A percentile compares a stretch with the other conserved stretches of the same genome.
Conservation (phyloP, 2,329 filamentous ascomycete genomes). For the Colletotrichum sp. region DNA sequence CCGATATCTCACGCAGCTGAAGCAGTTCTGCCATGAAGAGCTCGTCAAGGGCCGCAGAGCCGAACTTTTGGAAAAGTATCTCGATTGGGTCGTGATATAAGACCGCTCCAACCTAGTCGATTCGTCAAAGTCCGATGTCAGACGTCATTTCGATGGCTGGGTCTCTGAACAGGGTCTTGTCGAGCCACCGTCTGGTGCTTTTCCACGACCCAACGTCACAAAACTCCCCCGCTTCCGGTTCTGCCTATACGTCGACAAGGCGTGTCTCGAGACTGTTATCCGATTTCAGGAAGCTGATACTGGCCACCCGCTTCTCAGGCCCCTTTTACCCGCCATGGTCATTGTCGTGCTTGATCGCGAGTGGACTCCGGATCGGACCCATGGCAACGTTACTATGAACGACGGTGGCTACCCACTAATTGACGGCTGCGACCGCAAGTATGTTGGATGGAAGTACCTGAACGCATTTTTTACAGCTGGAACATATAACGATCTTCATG, state of each 20-base stretch:
- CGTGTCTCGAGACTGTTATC: not conserved
- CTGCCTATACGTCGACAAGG: constrained; percentile 1
- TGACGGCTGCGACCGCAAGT: not conserved
- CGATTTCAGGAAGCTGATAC: not conserved
- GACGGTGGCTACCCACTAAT: not conserved
- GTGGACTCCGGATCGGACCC: not conserved
- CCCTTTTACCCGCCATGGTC: not conserved
- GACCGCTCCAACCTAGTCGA: constrained; percentile 2
- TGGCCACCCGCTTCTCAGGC: not conserved
- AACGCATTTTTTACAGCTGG: not conserved
- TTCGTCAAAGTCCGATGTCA: not conserved
- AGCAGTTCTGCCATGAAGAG: not conserved
- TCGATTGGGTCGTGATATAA: constrained; percentile 6
- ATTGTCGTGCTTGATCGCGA: not conserved
- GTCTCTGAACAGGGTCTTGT: not conserved
- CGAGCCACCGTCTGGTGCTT: too few relatives aligned
- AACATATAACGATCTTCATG: not conserved
- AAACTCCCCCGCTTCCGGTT: not conserved
- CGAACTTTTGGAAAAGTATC: not conserved
- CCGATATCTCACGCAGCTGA: not conserved
- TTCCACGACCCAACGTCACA: not conserved
- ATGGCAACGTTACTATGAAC: not conserved
- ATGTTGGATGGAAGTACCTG: not conserved
- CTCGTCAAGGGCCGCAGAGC: not conserved
- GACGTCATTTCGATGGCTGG: not conserved